A percentile compares a stretch with the other conserved stretches of the same genome.
phyloP scores from a whole-genome alignment of 805 yeast species.

The Saccharomycopsis javanensis region DNA sequence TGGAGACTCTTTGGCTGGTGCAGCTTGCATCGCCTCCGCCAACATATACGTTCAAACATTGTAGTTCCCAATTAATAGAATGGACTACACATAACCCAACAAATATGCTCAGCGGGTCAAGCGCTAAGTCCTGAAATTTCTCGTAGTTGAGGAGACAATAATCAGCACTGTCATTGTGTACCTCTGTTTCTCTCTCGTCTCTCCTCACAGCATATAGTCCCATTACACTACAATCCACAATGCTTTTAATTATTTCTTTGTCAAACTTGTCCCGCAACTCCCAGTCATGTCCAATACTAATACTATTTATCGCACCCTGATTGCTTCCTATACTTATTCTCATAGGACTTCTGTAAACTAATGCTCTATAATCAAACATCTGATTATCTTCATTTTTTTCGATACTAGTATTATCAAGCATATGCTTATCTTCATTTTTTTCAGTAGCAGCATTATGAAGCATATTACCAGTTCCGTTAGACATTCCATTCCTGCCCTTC shows the following conservation, averaged over 20 bases:
- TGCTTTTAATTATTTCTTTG: not conserved
- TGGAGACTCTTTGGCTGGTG: not conserved
- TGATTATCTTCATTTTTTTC: no score
- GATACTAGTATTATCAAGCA: no score
- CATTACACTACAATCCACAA: constrained; percentile 15
- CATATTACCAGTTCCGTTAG: no score
- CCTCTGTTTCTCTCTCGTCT: not conserved
- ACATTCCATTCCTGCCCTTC: not conserved
- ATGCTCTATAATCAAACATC: constrained; percentile 1
- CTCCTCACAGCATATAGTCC: constrained; percentile 12
- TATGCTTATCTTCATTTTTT: no score
- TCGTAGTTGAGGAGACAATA: not conserved
- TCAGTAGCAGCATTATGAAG: no score
- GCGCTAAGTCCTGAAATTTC: constrained; percentile 1
- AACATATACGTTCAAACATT: constrained; percentile 12
- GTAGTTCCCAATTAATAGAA: constrained; percentile 5
- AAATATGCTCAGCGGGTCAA: not conserved
- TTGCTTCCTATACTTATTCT: not conserved
- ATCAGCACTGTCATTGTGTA: not conserved
- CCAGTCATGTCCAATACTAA: not conserved
- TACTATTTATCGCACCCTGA: not conserved
- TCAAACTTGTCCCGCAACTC: not conserved
- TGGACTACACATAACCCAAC: constrained; percentile 15
- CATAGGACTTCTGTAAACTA: not conserved
- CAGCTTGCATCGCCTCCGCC: not conserved